These are phyloP conservation scores for Boletus subluridellus DNA, from an alignment of 1,284 basidiomycete species.

Conservation along the genomic window DNA sequence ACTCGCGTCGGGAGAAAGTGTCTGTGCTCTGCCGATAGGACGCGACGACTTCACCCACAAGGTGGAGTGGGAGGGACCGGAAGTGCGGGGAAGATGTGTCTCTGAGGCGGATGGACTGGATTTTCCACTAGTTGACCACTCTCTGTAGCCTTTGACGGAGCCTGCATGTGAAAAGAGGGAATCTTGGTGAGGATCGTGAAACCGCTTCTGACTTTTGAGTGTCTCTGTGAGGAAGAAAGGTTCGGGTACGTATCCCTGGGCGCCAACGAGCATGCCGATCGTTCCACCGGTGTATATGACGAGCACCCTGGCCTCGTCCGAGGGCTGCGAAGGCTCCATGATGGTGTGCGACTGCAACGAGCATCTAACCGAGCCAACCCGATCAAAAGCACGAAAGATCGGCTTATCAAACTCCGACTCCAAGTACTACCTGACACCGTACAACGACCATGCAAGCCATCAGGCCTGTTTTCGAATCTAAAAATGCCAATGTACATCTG, in stretches of 20 bases:
- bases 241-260: constrained; percentile 82
- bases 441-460: constrained; percentile 65
- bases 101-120: constrained; percentile 41
- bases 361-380: not conserved
- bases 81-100: constrained; percentile 1
- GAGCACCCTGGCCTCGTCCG: constrained; percentile 75
- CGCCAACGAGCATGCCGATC: constrained; percentile 80
- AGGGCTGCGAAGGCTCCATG: constrained; percentile 50
- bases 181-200: constrained; percentile 80
- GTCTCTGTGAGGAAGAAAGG: constrained; percentile 84
- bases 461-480: constrained; percentile 69
- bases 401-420: constrained; percentile 4
- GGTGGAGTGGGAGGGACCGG: constrained; percentile 43
- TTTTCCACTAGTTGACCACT: constrained; percentile 62
- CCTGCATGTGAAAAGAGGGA: constrained; percentile 73
- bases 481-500: constrained; percentile 57
- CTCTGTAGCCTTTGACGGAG: constrained; percentile 69
- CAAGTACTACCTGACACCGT: not conserved
- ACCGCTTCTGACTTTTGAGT: constrained; percentile 74
- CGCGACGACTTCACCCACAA: constrained; percentile 68
- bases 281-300: constrained; percentile 85
- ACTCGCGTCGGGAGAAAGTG: constrained; percentile 35
- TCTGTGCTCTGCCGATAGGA: constrained; percentile 52
- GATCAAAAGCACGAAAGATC: not conserved
- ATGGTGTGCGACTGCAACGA: not conserved